Base-by-base conservation (phyloP, 768 basidiomycete species). In the Pulveroboletus sp. region DNA sequence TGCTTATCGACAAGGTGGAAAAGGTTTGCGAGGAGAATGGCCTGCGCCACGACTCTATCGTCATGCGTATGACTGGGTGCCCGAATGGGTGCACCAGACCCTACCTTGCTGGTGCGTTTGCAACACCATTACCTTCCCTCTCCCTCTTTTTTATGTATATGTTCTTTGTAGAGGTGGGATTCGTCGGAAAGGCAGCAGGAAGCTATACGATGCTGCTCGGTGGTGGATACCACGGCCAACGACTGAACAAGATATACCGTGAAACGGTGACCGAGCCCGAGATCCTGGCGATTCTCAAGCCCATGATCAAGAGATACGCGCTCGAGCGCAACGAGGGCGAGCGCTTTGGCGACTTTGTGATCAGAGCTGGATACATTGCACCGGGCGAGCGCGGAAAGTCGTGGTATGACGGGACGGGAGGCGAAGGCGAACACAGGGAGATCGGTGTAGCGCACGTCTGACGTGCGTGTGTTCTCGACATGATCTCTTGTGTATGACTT, bases 1-100 rank as follows among this genome's bases (percentile, higher is more conserved):
- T 97, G 12, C 82, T 98, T 35, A 77, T 98, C 50, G 86, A 91
- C 70, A 97, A 97, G 71, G 86, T 98, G 15, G 95, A 99, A 73
- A 83, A 85, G 70, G 86, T 97, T 6, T 90, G 89, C 62, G 96
- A 98, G 67, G 89, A 93, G 66, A 87, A 84, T 58, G 95, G 95
- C 17, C 74, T 98, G 37, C 78, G 95, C 40, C 86, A 96, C 65
- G 95, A 99, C 69, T 84, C 88, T 3, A 95, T 98, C 57, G 83
- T 97, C 52, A 97, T 99, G 95, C 82, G 95, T 46, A 97, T 98
- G 94, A 97, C 94, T 14, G 95, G 95, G 42, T 97, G 94, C 58
- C 91, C 91, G 3, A 93, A 93, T 60, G 92, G 91, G 33, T 93
- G 93, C 65, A 90, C 94, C 3, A 79, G 94, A 51, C 94, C 93